A percentile compares a stretch with the other conserved stretches of the same genome.
These are phyloP conservation scores for Melanomma pulvis-pyrius DNA, from an alignment of 495 filamentous ascomycete species.

Conservation along the genomic window DNA sequence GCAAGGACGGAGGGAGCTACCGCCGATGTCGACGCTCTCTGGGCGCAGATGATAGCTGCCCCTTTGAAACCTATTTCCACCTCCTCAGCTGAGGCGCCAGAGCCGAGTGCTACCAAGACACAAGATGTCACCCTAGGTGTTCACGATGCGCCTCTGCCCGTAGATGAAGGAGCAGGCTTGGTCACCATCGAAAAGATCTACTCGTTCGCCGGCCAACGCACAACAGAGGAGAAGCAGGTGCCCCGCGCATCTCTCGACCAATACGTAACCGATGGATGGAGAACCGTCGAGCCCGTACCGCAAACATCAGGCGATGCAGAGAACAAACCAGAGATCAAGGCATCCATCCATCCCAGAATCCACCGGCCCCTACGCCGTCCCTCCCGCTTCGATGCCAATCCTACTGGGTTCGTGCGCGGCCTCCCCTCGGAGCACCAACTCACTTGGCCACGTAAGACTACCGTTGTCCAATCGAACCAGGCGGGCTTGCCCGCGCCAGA, in stretches of 20 bases:
- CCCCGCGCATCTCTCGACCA: conserved; percentile 76
- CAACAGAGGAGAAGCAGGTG: conserved; percentile 81
- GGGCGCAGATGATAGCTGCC: conserved; percentile 69
- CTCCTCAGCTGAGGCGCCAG: background rate
- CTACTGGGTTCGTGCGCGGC: conserved; percentile 48
- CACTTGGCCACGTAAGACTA: conserved; percentile 44
- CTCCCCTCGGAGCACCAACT: conserved; percentile 43
- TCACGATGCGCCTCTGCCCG: background rate
- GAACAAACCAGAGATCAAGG: conserved; percentile 1
- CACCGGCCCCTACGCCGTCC: conserved; percentile 72
- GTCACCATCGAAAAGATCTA: conserved; percentile 87
- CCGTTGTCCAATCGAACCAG: conserved; percentile 45
- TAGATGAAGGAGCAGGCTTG: conserved; percentile 51
- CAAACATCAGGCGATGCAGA: conserved; percentile 42
- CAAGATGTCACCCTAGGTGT: conserved; percentile 1
- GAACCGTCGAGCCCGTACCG: conserved; percentile 37
- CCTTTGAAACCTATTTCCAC: conserved; percentile 26
- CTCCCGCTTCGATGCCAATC: conserved; percentile 79
- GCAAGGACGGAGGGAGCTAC: conserved; percentile 70
- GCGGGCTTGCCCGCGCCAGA: conserved; percentile 21
- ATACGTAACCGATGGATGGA: conserved; percentile 60
- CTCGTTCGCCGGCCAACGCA: conserved; percentile 85
- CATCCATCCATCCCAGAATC: conserved; percentile 37
- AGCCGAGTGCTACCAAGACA: background rate
- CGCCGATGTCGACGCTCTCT: conserved; percentile 85